Evolutionary conservation across 2,329 filamentous ascomycete genomes (phyloP).

Genomic region (Epichloe gansuensis): DNA sequence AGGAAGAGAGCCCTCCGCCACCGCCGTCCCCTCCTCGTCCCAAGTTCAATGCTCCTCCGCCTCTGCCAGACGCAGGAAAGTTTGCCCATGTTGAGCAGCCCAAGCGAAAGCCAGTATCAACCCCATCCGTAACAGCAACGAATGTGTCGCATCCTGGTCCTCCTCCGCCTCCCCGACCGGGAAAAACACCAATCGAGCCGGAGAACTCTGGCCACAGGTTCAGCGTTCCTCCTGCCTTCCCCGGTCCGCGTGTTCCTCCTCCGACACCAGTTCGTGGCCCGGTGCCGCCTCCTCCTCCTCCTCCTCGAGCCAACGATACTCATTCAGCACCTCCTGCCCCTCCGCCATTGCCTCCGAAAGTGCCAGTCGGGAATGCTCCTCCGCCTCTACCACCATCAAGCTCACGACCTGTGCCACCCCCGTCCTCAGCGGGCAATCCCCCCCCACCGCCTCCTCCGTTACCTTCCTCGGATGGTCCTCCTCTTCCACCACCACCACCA

Average conservation of each 20-base stretch:
- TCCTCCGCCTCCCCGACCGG: constrained; percentile 34
- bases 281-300: constrained; percentile 55
- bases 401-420: constrained; percentile 39
- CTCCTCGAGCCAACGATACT: constrained; percentile 28
- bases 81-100: constrained; percentile 47
- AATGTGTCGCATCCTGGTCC: constrained; percentile 14
- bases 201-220: constrained; percentile 46
- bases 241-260: constrained; percentile 58
- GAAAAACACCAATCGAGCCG: constrained; percentile 56
- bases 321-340: constrained; percentile 19
- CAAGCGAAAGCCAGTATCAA: constrained; percentile 14
- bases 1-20: constrained; percentile 57
- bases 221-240: constrained; percentile 68
- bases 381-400: constrained; percentile 38
- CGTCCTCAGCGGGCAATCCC: constrained; percentile 28
- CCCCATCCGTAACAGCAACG: neutral
- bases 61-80: constrained; percentile 80
- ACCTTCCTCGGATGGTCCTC: constrained; percentile 18
- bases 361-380: constrained; percentile 30
- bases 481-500: constrained; percentile 25
- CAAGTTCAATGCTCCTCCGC: constrained; percentile 74
- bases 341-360: constrained; percentile 36
- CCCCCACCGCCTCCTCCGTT: constrained; percentile 13
- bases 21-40: constrained; percentile 45
- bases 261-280: constrained; percentile 59